Percentiles rank a stretch among this genome's conserved stretches.
Conservation (phyloP, 495 filamentous ascomycete species). For the Penicillium maclennaniae region DNA sequence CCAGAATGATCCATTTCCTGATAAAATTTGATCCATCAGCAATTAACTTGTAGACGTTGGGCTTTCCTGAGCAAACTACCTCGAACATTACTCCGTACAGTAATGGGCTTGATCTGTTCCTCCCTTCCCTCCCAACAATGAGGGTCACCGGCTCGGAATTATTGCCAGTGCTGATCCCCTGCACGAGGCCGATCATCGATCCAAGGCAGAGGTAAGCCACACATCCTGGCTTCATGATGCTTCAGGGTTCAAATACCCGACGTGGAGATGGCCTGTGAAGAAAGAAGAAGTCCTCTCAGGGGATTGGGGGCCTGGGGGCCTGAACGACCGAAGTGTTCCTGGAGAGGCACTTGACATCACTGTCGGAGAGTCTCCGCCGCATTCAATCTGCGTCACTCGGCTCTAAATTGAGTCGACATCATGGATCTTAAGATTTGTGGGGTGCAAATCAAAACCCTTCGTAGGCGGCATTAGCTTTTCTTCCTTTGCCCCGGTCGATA, state of each 20-base stretch:
- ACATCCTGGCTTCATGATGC: slow-evolving; percentile 3
- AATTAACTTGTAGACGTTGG: neutral
- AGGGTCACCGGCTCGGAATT: slow-evolving; percentile 8
- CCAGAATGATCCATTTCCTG: slow-evolving; percentile 72
- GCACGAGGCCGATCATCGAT: slow-evolving; percentile 20
- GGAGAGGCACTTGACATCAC: neutral
- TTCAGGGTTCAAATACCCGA: neutral
- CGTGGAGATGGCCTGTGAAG: neutral
- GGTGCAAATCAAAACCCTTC: neutral
- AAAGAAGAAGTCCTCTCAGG: neutral
- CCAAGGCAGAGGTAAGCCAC: neutral
- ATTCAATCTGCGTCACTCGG: neutral
- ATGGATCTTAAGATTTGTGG: neutral
- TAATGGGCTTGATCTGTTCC: slow-evolving; percentile 51
- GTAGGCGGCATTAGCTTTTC: neutral
- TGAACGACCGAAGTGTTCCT: neutral
- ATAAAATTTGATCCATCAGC: neutral
- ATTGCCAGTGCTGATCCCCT: slow-evolving; percentile 1
- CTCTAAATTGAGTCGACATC: neutral
- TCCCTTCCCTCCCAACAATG: slow-evolving; percentile 40
- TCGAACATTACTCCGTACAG: slow-evolving; percentile 62
- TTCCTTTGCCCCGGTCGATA: neutral
- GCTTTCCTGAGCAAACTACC: slow-evolving; percentile 16
- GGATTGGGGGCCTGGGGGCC: neutral
- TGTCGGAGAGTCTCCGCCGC: neutral